Base-by-base conservation (phyloP, 768 basidiomycete genomes). In the Chalciporus pseudorubinellus region DNA sequence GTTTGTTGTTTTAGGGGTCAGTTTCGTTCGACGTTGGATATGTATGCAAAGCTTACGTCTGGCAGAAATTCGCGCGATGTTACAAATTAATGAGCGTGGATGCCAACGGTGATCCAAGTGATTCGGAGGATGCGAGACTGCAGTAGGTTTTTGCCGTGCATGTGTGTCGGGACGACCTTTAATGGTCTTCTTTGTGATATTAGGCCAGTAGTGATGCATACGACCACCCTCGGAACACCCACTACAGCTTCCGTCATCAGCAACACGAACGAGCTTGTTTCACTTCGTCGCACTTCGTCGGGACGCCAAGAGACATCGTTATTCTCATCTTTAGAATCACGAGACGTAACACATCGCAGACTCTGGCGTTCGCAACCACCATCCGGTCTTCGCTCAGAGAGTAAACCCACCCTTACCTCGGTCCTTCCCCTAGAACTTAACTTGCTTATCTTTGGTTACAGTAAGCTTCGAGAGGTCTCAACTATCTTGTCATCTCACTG, bases 371-470 rank as follows among this genome's bases (percentile, higher is more conserved):
- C 66, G 24, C 50, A 50, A 18, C 34, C 40, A 16, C 36, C 45
- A 9, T 44, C 43, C 24, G 3, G 39, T 26, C 12, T 53, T 41
- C 38, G 29, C 6, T 47, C 48, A 43, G 59, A 50, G 24, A 34
- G 3, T 1, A 46, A 51, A 39, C 48, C 51, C 34, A 53, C 40
- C 36, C 44, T 77, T 38, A 76, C 77, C 5, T 69, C 71, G 1
- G 60, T 77, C 10, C 67, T 85, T 24, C 82, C 85, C 5, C 62
- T 92, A 8, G 83, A 83, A 40, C 66, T 81, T 0, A 79, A 83
- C 31, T 48, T 67, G 0, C 71, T 93, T 21, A 57, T 92, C 29
- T 68, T 85, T 41, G 92, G 90, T 36, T 82, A 76, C 56, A 77
- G 89, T 89, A 56, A 29, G 80, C 66, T 4, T 47, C 44, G 19